Percentiles rank a stretch among this genome's conserved stretches.
These are phyloP conservation scores for Trypanosoma cruzi DNA, from an alignment of 208 protist species.

Conservation along the genomic window DNA sequence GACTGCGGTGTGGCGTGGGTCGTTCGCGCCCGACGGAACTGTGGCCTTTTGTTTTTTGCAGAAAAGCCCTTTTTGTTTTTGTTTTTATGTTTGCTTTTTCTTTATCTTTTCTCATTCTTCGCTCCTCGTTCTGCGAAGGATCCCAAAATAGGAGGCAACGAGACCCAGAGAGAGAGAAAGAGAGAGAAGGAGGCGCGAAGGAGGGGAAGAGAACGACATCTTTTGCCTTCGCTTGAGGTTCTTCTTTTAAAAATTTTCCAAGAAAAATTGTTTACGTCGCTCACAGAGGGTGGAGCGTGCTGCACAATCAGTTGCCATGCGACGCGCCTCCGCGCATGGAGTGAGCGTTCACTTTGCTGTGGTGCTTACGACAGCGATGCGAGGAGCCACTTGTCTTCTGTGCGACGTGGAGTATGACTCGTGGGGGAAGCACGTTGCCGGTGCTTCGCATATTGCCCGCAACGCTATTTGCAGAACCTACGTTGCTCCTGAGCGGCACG, in stretches of 20 bases:
- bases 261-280: background rate
- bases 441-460: slow-evolving; percentile 53
- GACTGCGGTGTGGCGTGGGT: background rate
- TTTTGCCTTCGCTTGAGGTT: background rate
- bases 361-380: background rate
- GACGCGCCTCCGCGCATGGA: background rate
- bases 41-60: no score
- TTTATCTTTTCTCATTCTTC: slow-evolving; percentile 12
- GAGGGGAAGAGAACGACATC: background rate
- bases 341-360: background rate
- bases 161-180: no score
- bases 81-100: slow-evolving; percentile 21
- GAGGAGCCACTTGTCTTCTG: slow-evolving; percentile 25
- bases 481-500: slow-evolving; percentile 52
- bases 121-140: background rate
- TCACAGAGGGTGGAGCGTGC: background rate
- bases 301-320: no score
- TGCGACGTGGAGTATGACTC: slow-evolving; percentile 36
- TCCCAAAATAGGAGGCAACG: background rate
- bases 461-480: slow-evolving; percentile 55
- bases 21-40: background rate
- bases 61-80: background rate
- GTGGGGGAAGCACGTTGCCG: slow-evolving; percentile 44
- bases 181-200: slow-evolving; percentile 11
- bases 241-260: background rate